Evolutionary conservation across 208 protist genomes (phyloP).

Genomic region (Wallacemonas sp.): DNA sequence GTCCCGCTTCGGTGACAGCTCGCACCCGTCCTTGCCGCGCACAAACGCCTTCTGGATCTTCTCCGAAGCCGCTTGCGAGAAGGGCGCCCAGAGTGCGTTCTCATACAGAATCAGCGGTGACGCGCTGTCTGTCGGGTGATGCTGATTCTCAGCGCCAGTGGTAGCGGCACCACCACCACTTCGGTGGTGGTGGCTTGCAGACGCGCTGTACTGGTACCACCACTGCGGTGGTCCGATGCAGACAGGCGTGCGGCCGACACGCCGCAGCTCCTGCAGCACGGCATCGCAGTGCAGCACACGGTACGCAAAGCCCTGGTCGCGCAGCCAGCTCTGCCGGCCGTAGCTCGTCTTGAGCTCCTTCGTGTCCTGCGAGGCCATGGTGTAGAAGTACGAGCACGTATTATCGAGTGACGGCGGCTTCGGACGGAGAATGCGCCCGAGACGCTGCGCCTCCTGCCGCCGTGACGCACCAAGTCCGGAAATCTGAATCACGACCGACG

Average conservation of each 20-base stretch:
- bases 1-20: slow-evolving; percentile 26
- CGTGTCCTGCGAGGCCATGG: slow-evolving; percentile 97
- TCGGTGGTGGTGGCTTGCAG: too few relatives aligned
- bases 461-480: slow-evolving; percentile 95
- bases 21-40: slow-evolving; percentile 40
- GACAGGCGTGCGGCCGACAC: slow-evolving; percentile 56
- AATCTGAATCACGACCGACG: slow-evolving; percentile 99
- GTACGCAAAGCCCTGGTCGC: slow-evolving; percentile 95
- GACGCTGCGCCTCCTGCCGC: slow-evolving; percentile 97
- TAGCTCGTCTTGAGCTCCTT: slow-evolving; percentile 96
- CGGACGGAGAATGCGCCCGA: slow-evolving; percentile 96
- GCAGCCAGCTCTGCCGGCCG: slow-evolving; percentile 98
- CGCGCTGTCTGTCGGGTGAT: too few relatives aligned
- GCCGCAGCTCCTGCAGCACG: slow-evolving; percentile 49
- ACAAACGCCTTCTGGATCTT: slow-evolving; percentile 63
- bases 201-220: slow-evolving; percentile 67
- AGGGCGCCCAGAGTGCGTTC: slow-evolving; percentile 53
- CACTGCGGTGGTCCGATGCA: slow-evolving; percentile 82
- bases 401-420: slow-evolving; percentile 94
- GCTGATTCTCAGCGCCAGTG: too few relatives aligned
- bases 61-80: slow-evolving; percentile 45
- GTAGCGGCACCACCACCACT: too few relatives aligned
- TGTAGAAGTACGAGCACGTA: slow-evolving; percentile 98
- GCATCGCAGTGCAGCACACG: slow-evolving; percentile 64
- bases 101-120: slow-evolving; percentile 22